These are phyloP conservation scores for Phytomonas sp. DNA, from an alignment of 208 protist genomes.

Conservation along the genomic window DNA sequence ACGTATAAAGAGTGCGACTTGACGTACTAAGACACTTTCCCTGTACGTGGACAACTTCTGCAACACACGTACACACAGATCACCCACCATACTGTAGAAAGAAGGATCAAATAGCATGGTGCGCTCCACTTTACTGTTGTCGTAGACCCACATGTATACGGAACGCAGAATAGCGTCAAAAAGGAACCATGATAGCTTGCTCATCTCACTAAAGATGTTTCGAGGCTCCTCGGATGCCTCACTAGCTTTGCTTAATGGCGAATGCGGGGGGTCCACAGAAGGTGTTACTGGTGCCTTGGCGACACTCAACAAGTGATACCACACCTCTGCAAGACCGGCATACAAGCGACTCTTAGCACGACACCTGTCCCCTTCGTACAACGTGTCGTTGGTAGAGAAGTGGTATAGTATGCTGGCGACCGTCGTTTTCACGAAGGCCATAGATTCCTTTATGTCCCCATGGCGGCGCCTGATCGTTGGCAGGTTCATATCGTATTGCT, in stretches of 20 bases:
- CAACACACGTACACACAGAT: constrained; percentile 63
- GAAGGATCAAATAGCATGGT: constrained; percentile 49
- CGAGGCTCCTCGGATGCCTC: constrained; percentile 16
- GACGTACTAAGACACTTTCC: constrained; percentile 45
- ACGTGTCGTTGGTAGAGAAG: constrained; percentile 71
- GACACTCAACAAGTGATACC: constrained; percentile 43
- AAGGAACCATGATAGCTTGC: constrained; percentile 75
- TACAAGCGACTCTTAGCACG: constrained; percentile 33
- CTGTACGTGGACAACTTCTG: constrained; percentile 39
- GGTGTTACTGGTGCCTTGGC: background rate
- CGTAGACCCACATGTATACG: constrained; percentile 66
- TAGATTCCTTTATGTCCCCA: constrained; percentile 20
- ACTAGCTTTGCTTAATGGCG: background rate
- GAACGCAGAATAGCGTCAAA: constrained; percentile 81
- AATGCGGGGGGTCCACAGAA: background rate
- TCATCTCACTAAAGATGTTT: constrained; percentile 59
- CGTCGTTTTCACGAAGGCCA: constrained; percentile 43
- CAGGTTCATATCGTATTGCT: constrained; percentile 60
- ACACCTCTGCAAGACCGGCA: constrained; percentile 64
- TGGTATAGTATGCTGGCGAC: constrained; percentile 66
- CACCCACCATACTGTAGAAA: constrained; percentile 47
- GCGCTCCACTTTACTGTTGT: constrained; percentile 35
- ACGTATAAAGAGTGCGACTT: constrained; percentile 67
- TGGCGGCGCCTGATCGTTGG: constrained; percentile 44
- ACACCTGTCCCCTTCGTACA: constrained; percentile 43